phyloP scores from a whole-genome alignment of 306 rosid species.

The Cucumis melo region DNA sequence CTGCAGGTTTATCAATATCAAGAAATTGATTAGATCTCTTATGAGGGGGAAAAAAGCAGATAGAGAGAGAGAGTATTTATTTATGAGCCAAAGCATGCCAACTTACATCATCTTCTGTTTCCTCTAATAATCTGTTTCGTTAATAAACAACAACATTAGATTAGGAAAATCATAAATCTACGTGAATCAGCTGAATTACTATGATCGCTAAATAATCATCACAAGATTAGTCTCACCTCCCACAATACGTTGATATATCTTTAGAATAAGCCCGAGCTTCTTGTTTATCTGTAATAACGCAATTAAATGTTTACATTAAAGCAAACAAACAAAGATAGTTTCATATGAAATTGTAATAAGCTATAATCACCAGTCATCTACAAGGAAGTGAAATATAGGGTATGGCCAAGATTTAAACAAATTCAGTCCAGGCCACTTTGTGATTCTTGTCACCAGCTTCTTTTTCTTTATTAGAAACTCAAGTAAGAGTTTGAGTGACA shows the following conservation, averaged over 20 bases:
- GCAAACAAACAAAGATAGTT: not conserved
- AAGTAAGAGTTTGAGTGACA: not conserved
- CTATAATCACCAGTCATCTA: not conserved
- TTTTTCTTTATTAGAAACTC: not conserved
- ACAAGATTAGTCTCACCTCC: conserved; percentile 39
- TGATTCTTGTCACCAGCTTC: not conserved
- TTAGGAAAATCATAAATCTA: not conserved
- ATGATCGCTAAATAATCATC: not conserved
- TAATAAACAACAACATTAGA: conserved; percentile 26
- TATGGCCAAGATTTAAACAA: not conserved
- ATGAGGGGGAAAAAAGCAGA: not conserved
- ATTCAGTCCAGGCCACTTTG: not conserved
- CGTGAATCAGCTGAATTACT: not conserved
- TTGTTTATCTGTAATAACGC: conserved; percentile 46
- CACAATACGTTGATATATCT: conserved; percentile 77
- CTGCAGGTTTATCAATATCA: conserved; percentile 25
- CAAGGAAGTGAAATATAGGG: not conserved
- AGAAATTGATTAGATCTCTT: not conserved
- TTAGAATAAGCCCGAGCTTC: conserved; percentile 83
- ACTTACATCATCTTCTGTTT: conserved; percentile 78
- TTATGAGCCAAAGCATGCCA: conserved; percentile 9
- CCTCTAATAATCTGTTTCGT: conserved; percentile 70
- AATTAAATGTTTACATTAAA: not conserved
- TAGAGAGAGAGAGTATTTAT: not conserved
- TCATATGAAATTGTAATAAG: not conserved